A percentile compares a stretch with the other conserved stretches of the same genome.
phyloP scores from a whole-genome alignment of 208 protist species.

The Crithidia thermophila region DNA sequence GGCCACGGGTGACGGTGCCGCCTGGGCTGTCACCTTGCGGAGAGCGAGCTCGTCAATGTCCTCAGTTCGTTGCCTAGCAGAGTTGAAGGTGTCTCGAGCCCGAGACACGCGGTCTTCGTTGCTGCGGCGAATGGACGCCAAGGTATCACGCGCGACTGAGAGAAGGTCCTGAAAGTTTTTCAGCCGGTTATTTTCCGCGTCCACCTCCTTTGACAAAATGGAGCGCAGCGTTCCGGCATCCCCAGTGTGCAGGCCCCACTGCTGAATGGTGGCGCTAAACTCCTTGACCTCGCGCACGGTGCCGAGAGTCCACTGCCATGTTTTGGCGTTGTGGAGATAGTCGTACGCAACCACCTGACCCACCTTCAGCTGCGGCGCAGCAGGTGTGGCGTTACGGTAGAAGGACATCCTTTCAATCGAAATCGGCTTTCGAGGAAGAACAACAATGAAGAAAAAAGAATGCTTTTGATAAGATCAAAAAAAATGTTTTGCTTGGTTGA shows the following conservation, averaged over 20 bases:
- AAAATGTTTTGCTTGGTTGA: background rate
- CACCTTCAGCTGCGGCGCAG: conserved; percentile 28
- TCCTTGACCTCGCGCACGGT: conserved; percentile 46
- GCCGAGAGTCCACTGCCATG: conserved; percentile 73
- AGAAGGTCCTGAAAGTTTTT: conserved; percentile 60
- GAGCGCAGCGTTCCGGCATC: conserved; percentile 43
- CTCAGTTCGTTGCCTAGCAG: conserved; percentile 31
- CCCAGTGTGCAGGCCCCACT: conserved; percentile 62
- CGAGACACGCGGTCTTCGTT: conserved; percentile 67
- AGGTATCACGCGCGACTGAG: conserved; percentile 40
- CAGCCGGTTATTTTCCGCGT: conserved; percentile 47
- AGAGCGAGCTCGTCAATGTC: conserved; percentile 55
- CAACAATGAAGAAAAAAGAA: background rate
- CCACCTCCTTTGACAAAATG: conserved; percentile 58
- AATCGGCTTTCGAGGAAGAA: background rate
- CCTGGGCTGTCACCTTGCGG: conserved; percentile 55
- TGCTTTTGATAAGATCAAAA: background rate
- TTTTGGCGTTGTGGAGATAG: conserved; percentile 48
- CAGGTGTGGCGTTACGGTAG: conserved; percentile 24
- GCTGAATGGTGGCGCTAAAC: conserved; percentile 47
- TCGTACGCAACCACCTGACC: conserved; percentile 70
- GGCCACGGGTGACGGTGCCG: conserved; percentile 52
- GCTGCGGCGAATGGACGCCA: conserved; percentile 61
- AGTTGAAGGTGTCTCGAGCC: conserved; percentile 42
- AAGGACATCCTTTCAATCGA: conserved; percentile 22